Conservation (phyloP, 768 basidiomycete species). For the Russula sp. region DNA sequence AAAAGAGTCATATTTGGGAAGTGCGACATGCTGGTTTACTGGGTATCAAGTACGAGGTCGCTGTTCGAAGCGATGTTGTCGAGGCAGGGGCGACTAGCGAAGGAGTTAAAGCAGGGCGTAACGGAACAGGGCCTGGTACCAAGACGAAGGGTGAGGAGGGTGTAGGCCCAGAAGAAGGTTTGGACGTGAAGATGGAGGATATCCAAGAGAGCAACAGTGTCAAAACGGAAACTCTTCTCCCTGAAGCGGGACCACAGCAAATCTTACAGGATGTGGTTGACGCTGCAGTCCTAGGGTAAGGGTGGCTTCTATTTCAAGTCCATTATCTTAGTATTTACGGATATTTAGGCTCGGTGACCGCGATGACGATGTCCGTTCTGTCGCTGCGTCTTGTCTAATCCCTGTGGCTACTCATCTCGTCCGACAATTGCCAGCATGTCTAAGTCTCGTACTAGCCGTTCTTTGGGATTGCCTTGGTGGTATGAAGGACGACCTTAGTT, state of each 20-base stretch:
- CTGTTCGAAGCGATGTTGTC: constrained; percentile 82
- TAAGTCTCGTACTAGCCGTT: constrained; percentile 70
- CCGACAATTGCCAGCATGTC: constrained; percentile 58
- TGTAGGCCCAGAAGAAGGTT: neutral
- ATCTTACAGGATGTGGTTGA: constrained; percentile 80
- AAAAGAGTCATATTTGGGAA: constrained; percentile 79
- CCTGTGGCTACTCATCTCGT: constrained; percentile 85
- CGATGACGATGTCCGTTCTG: constrained; percentile 95
- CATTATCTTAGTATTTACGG: neutral
- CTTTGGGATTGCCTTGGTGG: constrained; percentile 86
- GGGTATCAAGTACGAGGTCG: constrained; percentile 97
- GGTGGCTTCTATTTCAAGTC: constrained; percentile 1
- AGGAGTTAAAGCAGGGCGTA: constrained; percentile 21
- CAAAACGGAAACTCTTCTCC: constrained; percentile 27
- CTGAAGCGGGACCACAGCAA: constrained; percentile 35
- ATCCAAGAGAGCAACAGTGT: constrained; percentile 14
- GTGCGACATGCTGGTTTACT: constrained; percentile 96
- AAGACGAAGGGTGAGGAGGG: neutral
- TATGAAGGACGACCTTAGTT: constrained; percentile 95
- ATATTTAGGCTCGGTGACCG: constrained; percentile 68
- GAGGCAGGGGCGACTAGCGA: constrained; percentile 27
- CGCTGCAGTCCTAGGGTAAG: constrained; percentile 85
- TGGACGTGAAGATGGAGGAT: constrained; percentile 19
- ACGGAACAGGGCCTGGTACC: neutral
- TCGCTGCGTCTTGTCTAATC: constrained; percentile 85